Conservation (phyloP, 345 rosid species). For the Noccaea caerulescens region DNA sequence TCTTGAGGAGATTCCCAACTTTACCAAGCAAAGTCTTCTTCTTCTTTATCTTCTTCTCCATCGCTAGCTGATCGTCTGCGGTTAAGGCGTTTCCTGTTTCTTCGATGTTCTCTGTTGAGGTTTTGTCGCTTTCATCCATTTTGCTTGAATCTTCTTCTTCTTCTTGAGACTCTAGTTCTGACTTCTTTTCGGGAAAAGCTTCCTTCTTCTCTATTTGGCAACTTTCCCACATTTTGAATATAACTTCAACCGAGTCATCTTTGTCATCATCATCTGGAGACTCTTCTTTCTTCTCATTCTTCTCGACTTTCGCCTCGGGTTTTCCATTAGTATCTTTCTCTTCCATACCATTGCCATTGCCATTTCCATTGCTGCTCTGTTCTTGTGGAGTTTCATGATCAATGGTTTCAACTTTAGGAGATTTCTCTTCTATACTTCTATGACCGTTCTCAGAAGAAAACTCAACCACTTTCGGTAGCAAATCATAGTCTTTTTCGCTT, state of each 20-base stretch:
- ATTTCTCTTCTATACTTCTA: slow-evolving; percentile 69
- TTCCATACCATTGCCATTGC: slow-evolving; percentile 44
- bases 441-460: slow-evolving; percentile 96
- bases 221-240: slow-evolving; percentile 98
- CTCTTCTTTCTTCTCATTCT: slow-evolving; percentile 52
- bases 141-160: slow-evolving; percentile 76
- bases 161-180: slow-evolving; percentile 72
- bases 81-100: slow-evolving; percentile 56
- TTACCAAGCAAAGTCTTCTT: slow-evolving; percentile 89
- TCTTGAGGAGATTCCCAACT: slow-evolving; percentile 93
- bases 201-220: slow-evolving; percentile 98
- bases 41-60: slow-evolving; percentile 62
- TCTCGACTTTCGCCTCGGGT: slow-evolving; percentile 46
- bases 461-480: slow-evolving; percentile 91
- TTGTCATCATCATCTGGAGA: slow-evolving; percentile 47
- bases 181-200: slow-evolving; percentile 71
- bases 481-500: slow-evolving; percentile 90
- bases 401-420: slow-evolving; percentile 46
- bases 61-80: slow-evolving; percentile 55
- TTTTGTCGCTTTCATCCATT: slow-evolving; percentile 61
- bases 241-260: slow-evolving; percentile 71
- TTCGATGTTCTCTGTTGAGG: slow-evolving; percentile 59
- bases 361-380: slow-evolving; percentile 33
- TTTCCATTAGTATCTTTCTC: slow-evolving; percentile 57
- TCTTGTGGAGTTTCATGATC: slow-evolving; percentile 48